Base-by-base conservation (phyloP, 2,329 filamentous ascomycete genomes). In the Pseudogymnoascus sp. region DNA sequence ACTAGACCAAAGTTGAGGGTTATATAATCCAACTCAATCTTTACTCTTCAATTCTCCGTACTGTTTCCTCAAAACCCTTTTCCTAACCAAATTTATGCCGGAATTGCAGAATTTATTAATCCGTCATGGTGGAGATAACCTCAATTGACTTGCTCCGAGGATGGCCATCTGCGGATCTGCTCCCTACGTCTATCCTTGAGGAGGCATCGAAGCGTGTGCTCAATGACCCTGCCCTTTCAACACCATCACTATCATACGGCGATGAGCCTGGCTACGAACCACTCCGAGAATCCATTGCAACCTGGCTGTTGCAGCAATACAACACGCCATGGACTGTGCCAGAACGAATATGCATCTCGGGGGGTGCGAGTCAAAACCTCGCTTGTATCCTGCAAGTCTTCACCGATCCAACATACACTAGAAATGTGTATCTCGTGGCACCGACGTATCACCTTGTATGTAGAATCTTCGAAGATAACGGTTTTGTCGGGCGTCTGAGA, bases 401-500 rank as follows among this genome's bases (percentile, higher is more conserved):
- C 71, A 89, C 91, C 0, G 93, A 96, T 73, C 89, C 90, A 0
- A 75, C 79, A 2, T 88, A 87, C 70, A 96, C 93, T 1, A 79
- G 83, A 53, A 85, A 85, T 67, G 80, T 96, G 8, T 96, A 90
- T 89, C 83, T 93, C 75, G 85, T 92, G 1, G 86, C 88, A 18
- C 93, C 93, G 3, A 88, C 88, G 56, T 96, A 96, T 72, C 89
- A 91, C 75, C 79, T 96, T n/a, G 89, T 87, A 0, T 92, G 89
- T 70, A 82, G 87, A n/a, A 90, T 96, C 63, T 92, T 96, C 70
- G 86, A 89, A 64, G 93, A 97, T 75, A 81, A 87, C 4, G 89
- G 91, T 0, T 91, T 96, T 68, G 78, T 79, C 3, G 82, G 82
- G 3, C 83, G 86, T 37, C 72, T 96, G 71, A 81, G 81, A 60